Conservation (phyloP, 805 yeast genomes). For the Candida andamanensis region DNA sequence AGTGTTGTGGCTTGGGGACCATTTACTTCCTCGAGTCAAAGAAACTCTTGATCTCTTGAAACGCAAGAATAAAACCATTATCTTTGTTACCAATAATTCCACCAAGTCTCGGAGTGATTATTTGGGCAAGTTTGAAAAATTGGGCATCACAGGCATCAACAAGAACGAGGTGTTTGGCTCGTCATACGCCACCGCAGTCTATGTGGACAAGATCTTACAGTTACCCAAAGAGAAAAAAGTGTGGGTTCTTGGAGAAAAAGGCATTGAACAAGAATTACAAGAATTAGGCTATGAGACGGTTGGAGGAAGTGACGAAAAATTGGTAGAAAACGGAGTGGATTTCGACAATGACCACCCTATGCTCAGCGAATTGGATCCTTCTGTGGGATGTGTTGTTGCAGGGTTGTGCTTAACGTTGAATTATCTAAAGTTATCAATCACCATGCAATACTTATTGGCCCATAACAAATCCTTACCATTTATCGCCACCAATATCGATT, state of each 20-base stretch:
- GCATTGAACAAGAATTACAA: slow-evolving; percentile 74
- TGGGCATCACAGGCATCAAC: slow-evolving; percentile 44
- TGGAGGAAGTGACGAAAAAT: slow-evolving; percentile 77
- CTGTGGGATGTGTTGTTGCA: slow-evolving; percentile 83
- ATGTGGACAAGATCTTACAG: slow-evolving; percentile 68
- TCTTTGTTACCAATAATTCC: slow-evolving; percentile 94
- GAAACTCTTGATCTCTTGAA: slow-evolving; percentile 70
- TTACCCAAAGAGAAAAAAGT: slow-evolving; percentile 73
- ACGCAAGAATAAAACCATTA: slow-evolving; percentile 53
- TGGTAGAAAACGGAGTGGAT: slow-evolving; percentile 39
- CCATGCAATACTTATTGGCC: slow-evolving; percentile 73
- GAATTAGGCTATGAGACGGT: slow-evolving; percentile 69
- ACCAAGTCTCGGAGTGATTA: slow-evolving; percentile 83
- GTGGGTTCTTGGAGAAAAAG: slow-evolving; percentile 85
- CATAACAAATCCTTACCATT: slow-evolving; percentile 56
- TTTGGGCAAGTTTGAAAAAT: slow-evolving; percentile 62
- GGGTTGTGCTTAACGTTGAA: slow-evolving; percentile 77
- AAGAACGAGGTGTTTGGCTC: slow-evolving; percentile 82
- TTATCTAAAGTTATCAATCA: slow-evolving; percentile 74
- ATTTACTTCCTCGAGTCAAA: slow-evolving; percentile 66
- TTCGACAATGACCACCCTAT: slow-evolving; percentile 55
- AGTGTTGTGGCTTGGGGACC: slow-evolving; percentile 89
- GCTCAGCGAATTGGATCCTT: slow-evolving; percentile 56
- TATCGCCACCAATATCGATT: slow-evolving; percentile 91
- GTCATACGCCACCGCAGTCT: slow-evolving; percentile 87